Percentiles rank a stretch among this genome's conserved stretches.
These are phyloP conservation scores for Coniferiporia weirii DNA, from an alignment of 1,284 basidiomycete species.

Conservation along the genomic window DNA sequence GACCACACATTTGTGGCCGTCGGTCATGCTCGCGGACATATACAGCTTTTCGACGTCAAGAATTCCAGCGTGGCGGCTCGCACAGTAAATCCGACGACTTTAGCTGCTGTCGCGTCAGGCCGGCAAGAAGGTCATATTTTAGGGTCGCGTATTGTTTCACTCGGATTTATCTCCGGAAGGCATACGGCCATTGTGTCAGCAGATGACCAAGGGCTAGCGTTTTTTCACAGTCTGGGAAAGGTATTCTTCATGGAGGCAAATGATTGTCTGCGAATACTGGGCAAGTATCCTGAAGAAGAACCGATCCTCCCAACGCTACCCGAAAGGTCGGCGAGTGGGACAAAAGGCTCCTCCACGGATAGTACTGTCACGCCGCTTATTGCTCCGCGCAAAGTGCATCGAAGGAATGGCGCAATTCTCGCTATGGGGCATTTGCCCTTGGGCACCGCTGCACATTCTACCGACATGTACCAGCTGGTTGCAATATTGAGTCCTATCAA, in stretches of 20 bases:
- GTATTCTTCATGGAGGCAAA: constrained; percentile 94
- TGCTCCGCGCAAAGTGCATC: constrained; percentile 34
- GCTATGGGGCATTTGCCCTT: constrained; percentile 81
- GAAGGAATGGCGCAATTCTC: constrained; percentile 61
- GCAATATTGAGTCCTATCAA: constrained; percentile 89
- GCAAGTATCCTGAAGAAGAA: constrained; percentile 75
- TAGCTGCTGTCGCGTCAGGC: constrained; percentile 68
- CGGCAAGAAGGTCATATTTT: constrained; percentile 89
- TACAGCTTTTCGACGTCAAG: constrained; percentile 84
- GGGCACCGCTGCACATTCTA: constrained; percentile 69
- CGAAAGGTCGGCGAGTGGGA: constrained; percentile 22
- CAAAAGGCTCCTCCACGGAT: constrained; percentile 23
- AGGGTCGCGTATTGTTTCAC: constrained; percentile 79
- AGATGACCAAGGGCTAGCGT: constrained; percentile 88
- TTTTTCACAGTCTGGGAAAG: constrained; percentile 94
- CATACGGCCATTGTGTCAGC: constrained; percentile 93
- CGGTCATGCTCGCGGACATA: constrained; percentile 82
- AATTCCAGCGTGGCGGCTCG: constrained; percentile 64
- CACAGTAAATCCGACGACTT: constrained; percentile 66
- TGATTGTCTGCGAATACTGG: constrained; percentile 91
- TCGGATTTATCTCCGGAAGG: constrained; percentile 89
- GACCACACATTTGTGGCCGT: constrained; percentile 93
- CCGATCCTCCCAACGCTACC: constrained; percentile 16
- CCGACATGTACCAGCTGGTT: constrained; percentile 80
- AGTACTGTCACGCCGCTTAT: constrained; percentile 15